Base-by-base conservation (phyloP, 2,329 filamentous ascomycete genomes). In the Arachnomyces sp. region DNA sequence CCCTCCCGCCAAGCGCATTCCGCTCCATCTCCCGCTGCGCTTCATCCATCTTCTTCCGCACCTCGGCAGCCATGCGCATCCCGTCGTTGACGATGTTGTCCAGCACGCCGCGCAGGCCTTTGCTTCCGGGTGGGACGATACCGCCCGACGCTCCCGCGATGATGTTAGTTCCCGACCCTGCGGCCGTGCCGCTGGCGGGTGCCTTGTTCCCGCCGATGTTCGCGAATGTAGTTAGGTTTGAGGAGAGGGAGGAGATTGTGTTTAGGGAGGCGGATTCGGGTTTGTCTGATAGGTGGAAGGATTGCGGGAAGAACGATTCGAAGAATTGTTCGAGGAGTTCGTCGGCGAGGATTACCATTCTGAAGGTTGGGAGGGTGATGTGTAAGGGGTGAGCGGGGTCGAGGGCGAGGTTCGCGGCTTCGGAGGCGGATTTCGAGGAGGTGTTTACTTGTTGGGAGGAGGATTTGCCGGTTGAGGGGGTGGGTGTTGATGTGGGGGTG, bases 1-100 rank as follows among this genome's bases (percentile, higher is more conserved):
- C 76, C 0, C 76, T 74, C 70, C 53, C 81, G 71, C 33, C 74
- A 66, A 81, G 64, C 0, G 82, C 83, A 44, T 88, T 89, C 62
- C 81, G 83, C 63, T 95, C 90, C 49, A 95, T 67, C 57, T 96
- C 90, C 51, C 80, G 81, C 63, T 95, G 89, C 2, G 90, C 90
- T 59, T 98, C 92, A 47, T 98, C 90, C 82, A 96, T 94, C 33
- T 89, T 76, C 53, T 89, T 79, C 49, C 84, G 76, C 38, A 98
- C 90, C 61, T 98, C 92, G 1, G 83, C 85, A 0, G 92, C 92
- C 43, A 96, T 90, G 28, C 90, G 82, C 81, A 96, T 95, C 31
- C 92, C 92, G 58, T 98, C 92, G 2, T 84, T 94, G 48, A 96
- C 92, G 53, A 98, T 96, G 53, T 94, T 94, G 66, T 98, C 92